These are phyloP conservation scores for Umbelopsis sp. DNA, from an alignment of 192 early-diverging fungal genomes.

Conservation along the genomic window DNA sequence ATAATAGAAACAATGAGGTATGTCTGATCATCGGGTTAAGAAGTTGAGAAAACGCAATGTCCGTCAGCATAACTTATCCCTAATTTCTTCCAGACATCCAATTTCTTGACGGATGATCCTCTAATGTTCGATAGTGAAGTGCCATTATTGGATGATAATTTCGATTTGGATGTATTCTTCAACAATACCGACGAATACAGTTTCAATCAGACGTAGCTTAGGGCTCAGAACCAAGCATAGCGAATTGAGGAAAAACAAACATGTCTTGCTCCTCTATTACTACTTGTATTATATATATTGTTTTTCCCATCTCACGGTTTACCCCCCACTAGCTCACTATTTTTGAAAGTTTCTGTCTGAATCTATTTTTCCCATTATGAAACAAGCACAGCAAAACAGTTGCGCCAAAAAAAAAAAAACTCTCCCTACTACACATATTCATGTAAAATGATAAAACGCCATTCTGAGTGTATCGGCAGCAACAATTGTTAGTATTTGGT, in stretches of 20 bases:
- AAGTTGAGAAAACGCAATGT: neutral
- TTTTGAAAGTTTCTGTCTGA: no score
- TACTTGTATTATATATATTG: neutral
- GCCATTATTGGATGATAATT: slow-evolving; percentile 7
- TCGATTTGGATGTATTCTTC: slow-evolving; percentile 18
- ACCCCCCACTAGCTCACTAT: no score
- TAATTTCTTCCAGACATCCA: neutral
- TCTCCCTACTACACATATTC: no score
- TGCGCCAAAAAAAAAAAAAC: no score
- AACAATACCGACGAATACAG: slow-evolving; percentile 15
- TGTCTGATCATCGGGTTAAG: no score
- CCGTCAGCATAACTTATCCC: neutral
- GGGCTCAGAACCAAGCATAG: neutral
- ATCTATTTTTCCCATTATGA: no score
- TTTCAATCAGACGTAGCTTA: neutral
- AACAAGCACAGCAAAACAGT: no score
- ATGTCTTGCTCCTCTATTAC: neutral
- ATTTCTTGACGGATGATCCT: slow-evolving; percentile 4
- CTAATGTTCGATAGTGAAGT: slow-evolving; percentile 14
- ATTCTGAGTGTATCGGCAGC: no score
- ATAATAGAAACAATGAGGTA: slow-evolving; percentile 2
- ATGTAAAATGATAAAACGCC: no score
- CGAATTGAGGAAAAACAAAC: neutral
- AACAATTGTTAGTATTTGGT: no score
- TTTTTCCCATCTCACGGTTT: neutral